Evolutionary conservation across 441 rosid genomes (phyloP).

Genomic region (Aleurites moluccanus): DNA sequence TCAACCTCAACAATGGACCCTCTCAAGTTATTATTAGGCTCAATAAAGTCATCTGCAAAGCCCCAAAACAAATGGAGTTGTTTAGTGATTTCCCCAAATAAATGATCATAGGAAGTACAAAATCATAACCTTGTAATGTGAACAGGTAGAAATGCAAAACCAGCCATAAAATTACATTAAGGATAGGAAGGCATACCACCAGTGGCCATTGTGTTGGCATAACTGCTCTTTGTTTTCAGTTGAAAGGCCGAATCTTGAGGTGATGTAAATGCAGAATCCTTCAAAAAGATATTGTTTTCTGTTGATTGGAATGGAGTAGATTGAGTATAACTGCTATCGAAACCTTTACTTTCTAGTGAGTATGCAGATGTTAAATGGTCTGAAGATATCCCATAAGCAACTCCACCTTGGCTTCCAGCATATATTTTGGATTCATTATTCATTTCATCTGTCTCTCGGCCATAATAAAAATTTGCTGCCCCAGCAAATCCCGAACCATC

Average conservation of each 20-base stretch:
- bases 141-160: slow-evolving; percentile 12
- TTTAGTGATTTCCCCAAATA: slow-evolving; percentile 22
- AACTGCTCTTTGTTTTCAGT: slow-evolving; percentile 34
- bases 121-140: neutral
- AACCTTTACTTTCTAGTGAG: slow-evolving; percentile 38
- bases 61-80: slow-evolving; percentile 15
- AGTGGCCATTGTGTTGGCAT: slow-evolving; percentile 30
- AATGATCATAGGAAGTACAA: slow-evolving; percentile 14
- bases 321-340: slow-evolving; percentile 31
- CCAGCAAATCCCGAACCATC: slow-evolving; percentile 37
- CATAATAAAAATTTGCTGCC: slow-evolving; percentile 30
- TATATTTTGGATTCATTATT: slow-evolving; percentile 33
- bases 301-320: slow-evolving; percentile 33
- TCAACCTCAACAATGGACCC: slow-evolving; percentile 45
- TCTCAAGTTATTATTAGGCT: slow-evolving; percentile 35
- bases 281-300: slow-evolving; percentile 38
- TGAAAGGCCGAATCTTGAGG: slow-evolving; percentile 33
- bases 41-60: slow-evolving; percentile 43
- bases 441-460: slow-evolving; percentile 36
- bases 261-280: slow-evolving; percentile 30
- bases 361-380: slow-evolving; percentile 28
- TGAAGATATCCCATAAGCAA: slow-evolving; percentile 29
- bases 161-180: slow-evolving; percentile 35
- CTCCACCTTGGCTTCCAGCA: slow-evolving; percentile 34
- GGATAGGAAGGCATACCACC: slow-evolving; percentile 36